Percentiles rank a stretch among this genome's conserved stretches.
Evolutionary conservation across 2,329 filamentous ascomycete species (phyloP).

Genomic region (Aspergillus amoenus): DNA sequence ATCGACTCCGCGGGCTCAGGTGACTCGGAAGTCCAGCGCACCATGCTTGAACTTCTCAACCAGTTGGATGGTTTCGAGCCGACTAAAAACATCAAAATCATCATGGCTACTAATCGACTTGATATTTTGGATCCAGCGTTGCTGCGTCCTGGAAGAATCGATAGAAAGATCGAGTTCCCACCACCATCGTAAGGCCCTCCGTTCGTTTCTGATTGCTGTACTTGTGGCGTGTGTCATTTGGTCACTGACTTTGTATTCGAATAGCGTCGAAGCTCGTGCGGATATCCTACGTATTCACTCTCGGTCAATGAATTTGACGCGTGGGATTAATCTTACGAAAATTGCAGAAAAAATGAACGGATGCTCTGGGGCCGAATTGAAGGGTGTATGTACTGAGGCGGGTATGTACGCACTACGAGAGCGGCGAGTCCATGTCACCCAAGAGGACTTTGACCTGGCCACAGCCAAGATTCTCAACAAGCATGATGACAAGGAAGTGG

Average conservation of each 20-base stretch:
- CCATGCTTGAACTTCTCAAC: constrained; percentile 97
- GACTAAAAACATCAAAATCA: constrained; percentile 99
- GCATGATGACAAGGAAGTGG: constrained; percentile 90
- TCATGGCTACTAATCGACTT: constrained; percentile 98
- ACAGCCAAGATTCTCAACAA: constrained; percentile 99
- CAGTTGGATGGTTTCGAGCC: constrained; percentile 98
- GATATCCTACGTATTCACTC: constrained; percentile 98
- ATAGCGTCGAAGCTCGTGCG: constrained; percentile 81
- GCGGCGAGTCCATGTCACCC: constrained; percentile 93
- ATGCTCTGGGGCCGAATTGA: constrained; percentile 94
- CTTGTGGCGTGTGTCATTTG: background rate
- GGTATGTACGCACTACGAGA: constrained; percentile 98
- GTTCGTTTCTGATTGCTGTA: constrained; percentile 2
- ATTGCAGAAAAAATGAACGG: constrained; percentile 99
- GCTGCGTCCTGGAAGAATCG: constrained; percentile 92
- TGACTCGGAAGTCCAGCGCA: constrained; percentile 96
- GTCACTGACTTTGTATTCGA: constrained; percentile 18
- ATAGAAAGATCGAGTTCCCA: constrained; percentile 98
- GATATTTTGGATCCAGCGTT: constrained; percentile 96
- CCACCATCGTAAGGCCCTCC: constrained; percentile 67
- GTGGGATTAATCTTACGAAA: constrained; percentile 96
- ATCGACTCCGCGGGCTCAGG: constrained; percentile 94
- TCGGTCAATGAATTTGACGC: constrained; percentile 96
- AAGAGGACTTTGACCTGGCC: constrained; percentile 97
- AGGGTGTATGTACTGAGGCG: constrained; percentile 97